These are phyloP conservation scores for Talaromyces pinophilus DNA, from an alignment of 2,329 filamentous ascomycete genomes.

Conservation along the genomic window DNA sequence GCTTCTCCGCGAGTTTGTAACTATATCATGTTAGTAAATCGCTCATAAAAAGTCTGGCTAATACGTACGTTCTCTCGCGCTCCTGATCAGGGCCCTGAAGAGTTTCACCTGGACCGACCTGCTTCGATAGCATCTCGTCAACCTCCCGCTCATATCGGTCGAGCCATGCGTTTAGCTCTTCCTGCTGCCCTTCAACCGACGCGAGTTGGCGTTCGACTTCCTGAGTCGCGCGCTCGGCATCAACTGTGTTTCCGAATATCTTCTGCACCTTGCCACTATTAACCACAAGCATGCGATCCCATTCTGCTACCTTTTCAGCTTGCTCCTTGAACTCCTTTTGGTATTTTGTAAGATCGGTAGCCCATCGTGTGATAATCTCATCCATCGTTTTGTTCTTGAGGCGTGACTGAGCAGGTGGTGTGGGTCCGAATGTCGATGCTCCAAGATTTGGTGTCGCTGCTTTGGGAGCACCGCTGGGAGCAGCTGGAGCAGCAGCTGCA, in stretches of 20 bases:
- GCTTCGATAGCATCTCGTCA: conserved; percentile 79
- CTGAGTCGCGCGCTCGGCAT: conserved; percentile 87
- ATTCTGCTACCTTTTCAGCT: conserved; percentile 79
- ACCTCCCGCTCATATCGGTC: conserved; percentile 91
- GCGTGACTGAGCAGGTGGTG: conserved; percentile 77
- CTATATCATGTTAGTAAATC: conserved; percentile 35
- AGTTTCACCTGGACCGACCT: conserved; percentile 72
- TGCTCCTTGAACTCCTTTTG: conserved; percentile 95
- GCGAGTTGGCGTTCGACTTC: conserved; percentile 92
- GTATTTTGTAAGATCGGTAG: conserved; percentile 90
- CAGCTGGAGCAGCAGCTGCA: conserved; percentile 32
- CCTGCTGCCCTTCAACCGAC: conserved; percentile 87
- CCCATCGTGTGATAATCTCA: conserved; percentile 96
- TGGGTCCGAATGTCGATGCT: conserved; percentile 76
- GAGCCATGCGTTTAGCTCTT: conserved; percentile 83
- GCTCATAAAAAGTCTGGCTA: background rate
- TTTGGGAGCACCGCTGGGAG: conserved; percentile 34
- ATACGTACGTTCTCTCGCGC: conserved; percentile 78
- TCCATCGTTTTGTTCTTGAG: conserved; percentile 99
- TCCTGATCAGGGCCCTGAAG: conserved; percentile 90
- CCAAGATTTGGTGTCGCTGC: conserved; percentile 52
- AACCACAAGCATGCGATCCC: conserved; percentile 90
- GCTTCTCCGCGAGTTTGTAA: conserved; percentile 89
- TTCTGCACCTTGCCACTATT: conserved; percentile 95
- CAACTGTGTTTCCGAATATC: conserved; percentile 86